phyloP scores from a whole-genome alignment of 2,329 filamentous ascomycete genomes.

The Fusarium sp. region DNA sequence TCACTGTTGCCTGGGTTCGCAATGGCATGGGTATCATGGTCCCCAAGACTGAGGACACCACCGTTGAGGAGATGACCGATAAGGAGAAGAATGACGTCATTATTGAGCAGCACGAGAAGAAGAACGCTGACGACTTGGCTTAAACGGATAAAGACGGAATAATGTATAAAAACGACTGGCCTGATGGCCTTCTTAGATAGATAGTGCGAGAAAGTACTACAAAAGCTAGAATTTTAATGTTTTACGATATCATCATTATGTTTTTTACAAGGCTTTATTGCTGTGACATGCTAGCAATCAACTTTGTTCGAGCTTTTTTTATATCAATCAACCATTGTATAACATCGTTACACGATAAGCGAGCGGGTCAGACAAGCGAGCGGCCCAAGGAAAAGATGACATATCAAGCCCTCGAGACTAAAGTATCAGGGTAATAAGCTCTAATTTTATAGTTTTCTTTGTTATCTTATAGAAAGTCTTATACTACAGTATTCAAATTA shows the following conservation, averaged over 20 bases:
- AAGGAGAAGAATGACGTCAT: slow-evolving; percentile 26
- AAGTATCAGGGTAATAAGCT: too few species aligned
- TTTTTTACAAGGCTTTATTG: not conserved
- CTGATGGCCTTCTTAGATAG: not conserved
- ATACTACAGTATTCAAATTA: too few species aligned
- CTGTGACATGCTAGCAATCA: not conserved
- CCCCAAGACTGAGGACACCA: slow-evolving; percentile 16
- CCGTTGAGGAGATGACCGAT: slow-evolving; percentile 1
- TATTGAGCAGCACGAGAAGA: slow-evolving; percentile 40
- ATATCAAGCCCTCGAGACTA: too few species aligned
- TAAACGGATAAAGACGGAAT: not conserved
- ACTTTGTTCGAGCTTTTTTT: too few species aligned
- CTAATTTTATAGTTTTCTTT: too few species aligned
- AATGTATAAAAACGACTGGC: not conserved
- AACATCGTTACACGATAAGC: too few species aligned
- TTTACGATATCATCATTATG: not conserved
- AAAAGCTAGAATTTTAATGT: not conserved
- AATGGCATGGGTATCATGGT: slow-evolving; percentile 29
- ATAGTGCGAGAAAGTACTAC: not conserved
- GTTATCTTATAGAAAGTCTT: too few species aligned
- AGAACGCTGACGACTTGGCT: slow-evolving; percentile 26
- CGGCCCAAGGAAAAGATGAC: too few species aligned
- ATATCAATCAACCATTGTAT: too few species aligned
- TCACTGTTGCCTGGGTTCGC: slow-evolving; percentile 34
- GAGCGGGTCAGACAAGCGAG: too few species aligned